Base-by-base conservation (phyloP, 1,139 yeast genomes). In the Magnusiomyces paraingens region DNA sequence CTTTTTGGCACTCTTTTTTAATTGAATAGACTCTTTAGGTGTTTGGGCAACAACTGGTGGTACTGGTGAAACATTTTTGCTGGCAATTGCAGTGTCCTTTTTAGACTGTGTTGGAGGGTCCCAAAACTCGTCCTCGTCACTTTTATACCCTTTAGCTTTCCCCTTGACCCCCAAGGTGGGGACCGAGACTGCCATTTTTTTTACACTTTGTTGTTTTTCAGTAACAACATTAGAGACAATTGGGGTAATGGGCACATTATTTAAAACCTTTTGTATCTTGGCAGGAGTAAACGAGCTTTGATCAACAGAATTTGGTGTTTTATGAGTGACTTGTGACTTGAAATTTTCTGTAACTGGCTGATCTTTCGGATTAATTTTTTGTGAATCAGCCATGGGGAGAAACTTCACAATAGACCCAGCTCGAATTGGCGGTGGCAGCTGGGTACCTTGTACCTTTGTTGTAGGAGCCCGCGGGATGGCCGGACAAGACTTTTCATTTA, bases 71-170 rank as follows among this genome's bases (percentile, higher is more conserved):
- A 26, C 39, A 26, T 43, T 20, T 21, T 35, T 50, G 15, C n/a
- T 43, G 35, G 49, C 35, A 2, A 42, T 43, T 4, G n/a, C 44
- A 10, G 18, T 14, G 15, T 22, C 18, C 32, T 41, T 47, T 11
- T 43, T 48, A 14, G 49, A 20, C 11, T 43, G 35, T 5, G 55
- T 26, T 21, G 14, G 55, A 11, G 50, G 44, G 38, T 55, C 55
- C 57, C 57, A 55, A 32, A 55, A 55, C n/a, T 50, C 51, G 32
- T 55, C 57, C 35, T 55, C 55, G 35, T 46, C 41, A 35, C 55
- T 55, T 3, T 50, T 32, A 4, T 47, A 40, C 10, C 21, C 49
- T 26, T 17, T 35, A 4, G 11, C 21, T 41, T 5, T 20, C 15
- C 40, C 36, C 26, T 22, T 15, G 52, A 22, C 10, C 12, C 2